Base-by-base conservation (phyloP, 2,329 filamentous ascomycete species). In the Didymella lethalis region DNA sequence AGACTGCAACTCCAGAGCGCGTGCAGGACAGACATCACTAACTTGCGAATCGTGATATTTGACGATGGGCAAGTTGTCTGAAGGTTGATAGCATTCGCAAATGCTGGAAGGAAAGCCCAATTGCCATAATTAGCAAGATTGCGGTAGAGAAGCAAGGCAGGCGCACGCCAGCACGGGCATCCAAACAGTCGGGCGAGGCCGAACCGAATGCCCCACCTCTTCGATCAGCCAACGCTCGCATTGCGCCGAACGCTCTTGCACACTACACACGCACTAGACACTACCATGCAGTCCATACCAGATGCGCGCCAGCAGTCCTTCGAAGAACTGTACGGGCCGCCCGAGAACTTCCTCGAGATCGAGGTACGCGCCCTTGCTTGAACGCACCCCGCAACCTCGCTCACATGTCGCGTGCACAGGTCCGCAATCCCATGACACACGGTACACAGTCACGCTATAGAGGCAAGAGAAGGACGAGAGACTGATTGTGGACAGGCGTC, bases 291-390 rank as follows among this genome's bases (percentile, higher is more conserved):
- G 77, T 84, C 85, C 58, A 82, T 88, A 70, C 86, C 86, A 46
- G 85, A 88, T 66, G 81, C 90, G 68, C 91, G 93, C 72, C 88
- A 91, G 80, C 95, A 99, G 83, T 95, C 90, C 75, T 98, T 97
- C 76, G 95, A 99, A 81, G 95, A 99, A 85, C 97, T 98, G 78
- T 99, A 99, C 79, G 95, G 93, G 14, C 92, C 94, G 47, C 95
- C 95, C 6, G 95, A 99, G 84, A 99, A 99, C 83, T 97, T 98
- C 77, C 86, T 99, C 54, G 95, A 99, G 83, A 97, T 99, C 65
- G 95, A 99, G 85, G 93, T 95, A 78, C 48, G 62, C 48, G 48
- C 60, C 34, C 43, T 52, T 44, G 60, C 54, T 29, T 52, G 57
- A 26, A 43, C 54, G 48, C 55, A 43, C 41, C 34, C 34, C 59